Evolutionary conservation across 306 rosid genomes (phyloP), one percentile per base, ranked within the genome.

Genomic region (Begonia masoniana): DNA sequence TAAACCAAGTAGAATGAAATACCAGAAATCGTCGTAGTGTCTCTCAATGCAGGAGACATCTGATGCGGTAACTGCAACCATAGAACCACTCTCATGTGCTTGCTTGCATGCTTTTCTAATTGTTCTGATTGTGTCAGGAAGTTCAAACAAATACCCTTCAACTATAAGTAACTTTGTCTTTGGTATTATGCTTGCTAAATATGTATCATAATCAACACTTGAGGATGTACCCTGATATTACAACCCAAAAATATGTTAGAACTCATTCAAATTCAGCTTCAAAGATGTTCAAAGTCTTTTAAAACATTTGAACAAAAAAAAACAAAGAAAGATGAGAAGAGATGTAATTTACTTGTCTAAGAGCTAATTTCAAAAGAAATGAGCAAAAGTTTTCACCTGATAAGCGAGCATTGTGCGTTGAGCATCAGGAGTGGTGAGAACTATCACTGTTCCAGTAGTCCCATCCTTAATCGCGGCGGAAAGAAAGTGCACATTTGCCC

Each of bases 371-470:
- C n/a, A 52, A 31, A 56, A 47, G 50, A 16, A 8, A 7, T 7
- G 17, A 35, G 15, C 9, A 15, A 53, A 15, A 41, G n/a, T 66
- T 43, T 24, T 52, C 12, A 82, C 99, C 97, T 91, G 96, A 77
- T 85, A 91, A 21, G 99, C 78, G 55, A 91, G 84, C 99, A 85
- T 86, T 49, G 99, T 85, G 50, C 96, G 96, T 17, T 91, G 97
- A 43, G 97, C 97, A 77, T 91, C 96, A 36, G 96, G 85, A 54
- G 96, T 85, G 9, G 97, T 85, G 64, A 91, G 97, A 70, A 91
- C 97, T 62, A 91, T 86, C 45, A 91, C 96, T 4, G 96, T 91
- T 65, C 96, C 96, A 7, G 97, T 91, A 45, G 96, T 86, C 56
- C 88, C 97, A 58, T 86, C 96, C 66, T 70, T 65, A 64, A 85